Conservation (phyloP, 164 flowering plant genomes). For the Piper longum region DNA sequence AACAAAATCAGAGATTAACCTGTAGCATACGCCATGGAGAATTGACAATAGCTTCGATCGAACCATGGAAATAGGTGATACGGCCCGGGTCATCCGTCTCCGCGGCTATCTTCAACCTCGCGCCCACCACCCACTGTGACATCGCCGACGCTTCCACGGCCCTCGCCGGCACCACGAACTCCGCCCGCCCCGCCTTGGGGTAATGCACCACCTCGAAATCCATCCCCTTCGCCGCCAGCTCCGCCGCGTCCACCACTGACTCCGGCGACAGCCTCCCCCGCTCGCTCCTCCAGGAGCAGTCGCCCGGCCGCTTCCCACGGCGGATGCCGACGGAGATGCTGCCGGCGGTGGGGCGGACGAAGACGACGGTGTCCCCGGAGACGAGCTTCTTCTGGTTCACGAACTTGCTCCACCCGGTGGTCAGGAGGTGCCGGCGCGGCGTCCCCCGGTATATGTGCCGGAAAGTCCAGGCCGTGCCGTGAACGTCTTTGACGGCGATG, state of each 20-base stretch:
- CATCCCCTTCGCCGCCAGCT: constrained; percentile 21
- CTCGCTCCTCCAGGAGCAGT: constrained; percentile 13
- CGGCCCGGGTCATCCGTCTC: constrained; percentile 54
- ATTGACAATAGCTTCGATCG: constrained; percentile 19
- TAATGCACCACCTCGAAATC: constrained; percentile 52
- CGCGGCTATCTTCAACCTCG: constrained; percentile 50
- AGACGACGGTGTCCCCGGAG: constrained; percentile 68
- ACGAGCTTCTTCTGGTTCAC: constrained; percentile 61
- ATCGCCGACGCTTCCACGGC: constrained; percentile 34
- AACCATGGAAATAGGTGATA: constrained; percentile 47
- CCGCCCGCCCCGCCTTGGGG: constrained; percentile 45
- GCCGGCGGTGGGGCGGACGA: constrained; percentile 28
- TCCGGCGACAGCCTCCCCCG: constrained; percentile 20
- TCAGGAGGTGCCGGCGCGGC: constrained; percentile 66
- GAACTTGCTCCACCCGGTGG: constrained; percentile 90
- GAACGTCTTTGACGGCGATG: constrained; percentile 31
- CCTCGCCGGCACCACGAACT: constrained; percentile 56
- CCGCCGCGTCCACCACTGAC: constrained; percentile 19
- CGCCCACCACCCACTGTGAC: constrained; percentile 34
- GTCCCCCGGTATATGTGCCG: constrained; percentile 61
- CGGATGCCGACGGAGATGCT: constrained; percentile 46
- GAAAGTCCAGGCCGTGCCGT: constrained; percentile 45
- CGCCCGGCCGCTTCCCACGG: constrained; percentile 17
- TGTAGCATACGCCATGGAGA: constrained; percentile 73
- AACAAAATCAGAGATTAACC: constrained; percentile 17